A percentile compares a stretch with the other conserved stretches of the same genome.
Evolutionary conservation across 1,284 basidiomycete species (phyloP).

Genomic region (Cystobasidium sp.): DNA sequence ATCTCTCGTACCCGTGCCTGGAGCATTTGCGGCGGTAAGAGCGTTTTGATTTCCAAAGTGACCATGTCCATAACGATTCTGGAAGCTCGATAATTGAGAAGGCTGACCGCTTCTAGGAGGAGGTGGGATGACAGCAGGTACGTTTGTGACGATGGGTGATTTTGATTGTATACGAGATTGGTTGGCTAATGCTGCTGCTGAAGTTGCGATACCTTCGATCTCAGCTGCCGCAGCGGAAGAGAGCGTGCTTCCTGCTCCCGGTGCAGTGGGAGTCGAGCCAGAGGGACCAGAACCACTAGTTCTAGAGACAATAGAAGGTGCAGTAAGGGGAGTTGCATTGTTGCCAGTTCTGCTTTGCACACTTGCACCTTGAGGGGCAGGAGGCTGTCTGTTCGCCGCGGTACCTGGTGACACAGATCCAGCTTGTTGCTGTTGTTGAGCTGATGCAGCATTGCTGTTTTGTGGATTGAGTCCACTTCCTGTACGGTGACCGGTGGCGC

Average conservation of each 20-base stretch:
- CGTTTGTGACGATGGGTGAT: neutral
- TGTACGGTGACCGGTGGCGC: conserved; percentile 13
- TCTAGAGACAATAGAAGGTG: conserved; percentile 23
- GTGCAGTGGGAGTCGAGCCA: neutral
- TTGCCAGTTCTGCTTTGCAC: conserved; percentile 33
- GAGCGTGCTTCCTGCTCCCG: neutral
- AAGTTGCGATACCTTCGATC: neutral
- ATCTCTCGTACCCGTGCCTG: conserved; percentile 11
- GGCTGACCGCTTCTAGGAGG: neutral
- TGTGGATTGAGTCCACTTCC: conserved; percentile 15
- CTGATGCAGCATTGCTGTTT: conserved; percentile 1
- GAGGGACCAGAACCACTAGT: conserved; percentile 8
- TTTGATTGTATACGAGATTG: conserved; percentile 1
- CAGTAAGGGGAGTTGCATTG: conserved; percentile 26
- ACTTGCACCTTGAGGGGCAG: neutral
- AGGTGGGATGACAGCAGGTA: neutral
- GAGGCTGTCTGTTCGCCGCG: neutral
- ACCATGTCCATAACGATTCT: conserved; percentile 1
- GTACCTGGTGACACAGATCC: conserved; percentile 2
- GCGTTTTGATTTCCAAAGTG: neutral
- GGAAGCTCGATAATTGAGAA: neutral
- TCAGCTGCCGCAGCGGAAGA: conserved; percentile 1
- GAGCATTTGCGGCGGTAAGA: neutral
- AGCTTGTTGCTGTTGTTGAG: conserved; percentile 10
- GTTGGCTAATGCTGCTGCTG: conserved; percentile 10